Evolutionary conservation across 805 yeast species (phyloP).

Genomic region (Nematodospora valgi): DNA sequence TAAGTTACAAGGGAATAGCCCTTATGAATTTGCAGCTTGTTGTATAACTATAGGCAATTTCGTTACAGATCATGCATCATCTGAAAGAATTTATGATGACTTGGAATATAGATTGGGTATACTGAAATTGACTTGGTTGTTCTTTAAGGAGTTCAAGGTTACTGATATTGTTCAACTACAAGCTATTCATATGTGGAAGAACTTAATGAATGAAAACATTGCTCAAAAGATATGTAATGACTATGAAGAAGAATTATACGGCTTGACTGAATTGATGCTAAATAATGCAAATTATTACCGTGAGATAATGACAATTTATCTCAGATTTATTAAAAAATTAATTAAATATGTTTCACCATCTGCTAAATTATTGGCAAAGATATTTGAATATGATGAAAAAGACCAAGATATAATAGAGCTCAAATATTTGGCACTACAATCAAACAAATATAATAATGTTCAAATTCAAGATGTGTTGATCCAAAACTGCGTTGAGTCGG

Average conservation of each 20-base stretch:
- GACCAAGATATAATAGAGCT: slow-evolving; percentile 17
- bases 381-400: slow-evolving; percentile 12
- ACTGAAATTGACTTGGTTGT: slow-evolving; percentile 16
- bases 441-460: neutral
- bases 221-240: slow-evolving; percentile 10
- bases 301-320: slow-evolving; percentile 25
- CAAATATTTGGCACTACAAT: slow-evolving; percentile 20
- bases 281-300: slow-evolving; percentile 35
- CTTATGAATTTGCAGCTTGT: slow-evolving; percentile 27
- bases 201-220: slow-evolving; percentile 18
- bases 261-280: slow-evolving; percentile 23
- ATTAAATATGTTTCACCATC: slow-evolving; percentile 10
- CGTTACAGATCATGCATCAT: slow-evolving; percentile 19
- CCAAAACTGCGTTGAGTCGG: neutral
- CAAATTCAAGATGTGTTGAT: neutral
- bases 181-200: slow-evolving; percentile 32
- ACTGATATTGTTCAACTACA: slow-evolving; percentile 37
- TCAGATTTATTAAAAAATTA: slow-evolving; percentile 27
- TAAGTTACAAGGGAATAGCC: slow-evolving; percentile 5
- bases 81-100: slow-evolving; percentile 8
- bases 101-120: slow-evolving; percentile 8
- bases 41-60: slow-evolving; percentile 36
- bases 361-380: slow-evolving; percentile 6
- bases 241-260: slow-evolving; percentile 11
- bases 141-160: slow-evolving; percentile 16